phyloP scores from a whole-genome alignment of 2,329 filamentous ascomycete species.

The Ramularia endophylla region DNA sequence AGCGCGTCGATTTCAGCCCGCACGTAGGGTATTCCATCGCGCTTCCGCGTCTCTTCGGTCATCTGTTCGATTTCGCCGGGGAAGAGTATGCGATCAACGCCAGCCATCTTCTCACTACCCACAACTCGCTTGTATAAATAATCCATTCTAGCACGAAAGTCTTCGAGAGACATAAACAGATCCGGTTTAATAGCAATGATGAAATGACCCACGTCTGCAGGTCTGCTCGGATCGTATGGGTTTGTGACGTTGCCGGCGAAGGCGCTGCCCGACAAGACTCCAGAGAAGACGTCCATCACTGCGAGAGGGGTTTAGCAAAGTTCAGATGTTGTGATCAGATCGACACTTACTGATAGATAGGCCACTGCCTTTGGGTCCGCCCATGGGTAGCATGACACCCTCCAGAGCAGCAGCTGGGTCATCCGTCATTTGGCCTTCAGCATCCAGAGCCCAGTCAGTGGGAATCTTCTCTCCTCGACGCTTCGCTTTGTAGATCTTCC shows the following conservation, averaged over 20 bases:
- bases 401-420: constrained; percentile 65
- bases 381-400: constrained; percentile 81
- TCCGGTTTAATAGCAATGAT: constrained; percentile 33
- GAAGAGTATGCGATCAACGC: constrained; percentile 52
- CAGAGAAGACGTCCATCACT: constrained; percentile 78
- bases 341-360: constrained; percentile 53
- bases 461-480: constrained; percentile 65
- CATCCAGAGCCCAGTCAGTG: constrained; percentile 67
- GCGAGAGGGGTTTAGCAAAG: constrained; percentile 1
- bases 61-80: constrained; percentile 53
- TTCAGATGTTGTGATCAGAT: not conserved
- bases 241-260: constrained; percentile 72
- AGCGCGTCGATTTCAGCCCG: constrained; percentile 44
- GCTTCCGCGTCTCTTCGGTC: constrained; percentile 37
- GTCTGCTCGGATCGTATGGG: constrained; percentile 59
- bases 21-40: constrained; percentile 46
- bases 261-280: constrained; percentile 67
- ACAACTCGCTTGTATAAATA: constrained; percentile 52
- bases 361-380: constrained; percentile 73
- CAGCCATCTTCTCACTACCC: constrained; percentile 47
- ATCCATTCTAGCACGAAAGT: constrained; percentile 45
- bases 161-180: constrained; percentile 30
- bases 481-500: constrained; percentile 66
- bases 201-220: constrained; percentile 38
- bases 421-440: constrained; percentile 46